Percentiles rank a stretch among this genome's conserved stretches.
Conservation (phyloP, 768 basidiomycete genomes). For the Boletus rex-veris region DNA sequence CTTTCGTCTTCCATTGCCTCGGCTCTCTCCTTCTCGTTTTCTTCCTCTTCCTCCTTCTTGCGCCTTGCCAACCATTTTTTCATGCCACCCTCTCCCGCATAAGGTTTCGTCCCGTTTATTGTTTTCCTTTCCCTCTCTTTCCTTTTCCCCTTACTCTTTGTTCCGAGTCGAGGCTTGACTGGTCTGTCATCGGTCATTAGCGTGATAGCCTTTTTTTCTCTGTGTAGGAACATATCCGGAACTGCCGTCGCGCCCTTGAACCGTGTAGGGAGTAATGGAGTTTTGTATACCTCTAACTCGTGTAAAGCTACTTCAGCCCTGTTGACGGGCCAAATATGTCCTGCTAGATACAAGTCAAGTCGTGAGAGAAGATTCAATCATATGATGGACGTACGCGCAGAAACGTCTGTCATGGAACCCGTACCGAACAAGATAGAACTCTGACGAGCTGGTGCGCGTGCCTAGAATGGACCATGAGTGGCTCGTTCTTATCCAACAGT, state of each 20-base stretch:
- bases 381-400: constrained; percentile 29
- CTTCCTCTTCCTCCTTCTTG: constrained; percentile 54
- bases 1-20: constrained; percentile 36
- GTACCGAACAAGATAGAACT: constrained; percentile 50
- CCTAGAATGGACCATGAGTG: constrained; percentile 30
- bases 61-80: constrained; percentile 69
- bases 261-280: constrained; percentile 69
- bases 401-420: constrained; percentile 32
- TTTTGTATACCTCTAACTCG: constrained; percentile 75
- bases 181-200: constrained; percentile 62
- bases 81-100: constrained; percentile 75
- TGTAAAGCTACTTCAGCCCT: constrained; percentile 66
- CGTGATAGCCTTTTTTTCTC: constrained; percentile 38
- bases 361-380: constrained; percentile 3
- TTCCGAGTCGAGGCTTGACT: constrained; percentile 47
- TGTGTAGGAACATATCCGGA: constrained; percentile 64
- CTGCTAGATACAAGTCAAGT: constrained; percentile 22
- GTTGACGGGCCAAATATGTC: constrained; percentile 36
- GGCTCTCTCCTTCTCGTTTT: constrained; percentile 33
- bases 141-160: constrained; percentile 31
- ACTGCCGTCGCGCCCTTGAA: constrained; percentile 39
- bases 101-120: constrained; percentile 64
- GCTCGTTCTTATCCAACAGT: background rate
- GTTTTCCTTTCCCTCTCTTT: constrained; percentile 37
- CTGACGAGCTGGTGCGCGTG: constrained; percentile 49